Evolutionary conservation across 805 yeast species (phyloP).

Genomic region (Myxozyma monticola): DNA sequence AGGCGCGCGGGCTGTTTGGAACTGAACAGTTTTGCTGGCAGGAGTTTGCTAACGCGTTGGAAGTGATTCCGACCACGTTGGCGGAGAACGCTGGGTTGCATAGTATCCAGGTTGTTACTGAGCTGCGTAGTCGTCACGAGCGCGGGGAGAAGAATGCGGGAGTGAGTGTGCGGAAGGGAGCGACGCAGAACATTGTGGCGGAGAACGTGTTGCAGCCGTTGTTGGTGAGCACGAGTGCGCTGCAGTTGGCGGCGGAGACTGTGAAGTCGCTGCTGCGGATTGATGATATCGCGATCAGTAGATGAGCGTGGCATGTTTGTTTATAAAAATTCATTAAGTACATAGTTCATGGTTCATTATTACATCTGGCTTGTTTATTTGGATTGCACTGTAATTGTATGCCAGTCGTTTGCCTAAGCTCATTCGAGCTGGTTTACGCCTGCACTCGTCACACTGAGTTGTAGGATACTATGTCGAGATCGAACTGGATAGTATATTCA

Average conservation of each 20-base stretch:
- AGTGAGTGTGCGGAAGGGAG: constrained; percentile 88
- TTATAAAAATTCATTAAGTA: background rate
- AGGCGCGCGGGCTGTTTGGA: constrained; percentile 72
- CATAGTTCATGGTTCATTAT: too few species aligned
- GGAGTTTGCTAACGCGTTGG: constrained; percentile 89
- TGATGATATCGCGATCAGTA: constrained; percentile 93
- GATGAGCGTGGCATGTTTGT: constrained; percentile 47
- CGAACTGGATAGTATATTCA: too few species aligned
- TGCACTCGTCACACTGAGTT: too few species aligned
- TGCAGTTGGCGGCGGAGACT: constrained; percentile 91
- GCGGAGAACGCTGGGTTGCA: constrained; percentile 96
- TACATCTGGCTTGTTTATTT: too few species aligned
- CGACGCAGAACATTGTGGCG: constrained; percentile 83
- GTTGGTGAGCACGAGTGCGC: constrained; percentile 89
- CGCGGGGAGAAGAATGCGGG: constrained; percentile 93
- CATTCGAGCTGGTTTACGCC: too few species aligned
- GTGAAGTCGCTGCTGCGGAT: constrained; percentile 94
- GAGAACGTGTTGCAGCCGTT: constrained; percentile 98
- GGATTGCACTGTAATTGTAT: too few species aligned
- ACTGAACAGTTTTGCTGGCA: constrained; percentile 88
- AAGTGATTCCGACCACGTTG: constrained; percentile 87
- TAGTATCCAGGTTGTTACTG: constrained; percentile 88
- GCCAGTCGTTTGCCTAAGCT: too few species aligned
- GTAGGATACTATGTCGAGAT: too few species aligned
- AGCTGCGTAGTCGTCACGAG: constrained; percentile 86